Base-by-base conservation (phyloP, 495 filamentous ascomycete species). In the Viridothelium virens region DNA sequence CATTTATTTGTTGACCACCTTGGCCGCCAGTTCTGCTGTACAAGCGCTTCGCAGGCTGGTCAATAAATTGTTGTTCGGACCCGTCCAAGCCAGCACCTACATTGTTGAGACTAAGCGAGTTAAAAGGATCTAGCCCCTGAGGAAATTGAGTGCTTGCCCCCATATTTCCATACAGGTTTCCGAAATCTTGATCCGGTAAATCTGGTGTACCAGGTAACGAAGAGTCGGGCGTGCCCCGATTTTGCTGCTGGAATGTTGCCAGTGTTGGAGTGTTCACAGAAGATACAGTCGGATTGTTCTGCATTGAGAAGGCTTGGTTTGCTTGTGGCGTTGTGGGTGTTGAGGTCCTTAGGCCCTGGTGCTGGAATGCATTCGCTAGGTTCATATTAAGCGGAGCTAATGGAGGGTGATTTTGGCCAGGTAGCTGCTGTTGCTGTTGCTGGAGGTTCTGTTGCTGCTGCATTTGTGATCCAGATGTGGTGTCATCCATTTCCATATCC, bases 401-500 rank as follows among this genome's bases (percentile, higher is more conserved):
- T 70, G 80, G 75, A 63, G 68, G 68, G 66, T 86, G 81, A 70
- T 86, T 86, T 67, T 90, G 90, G n/a, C 88, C 88, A 1, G 53
- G 2, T 73, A 90, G 91, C 64, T 80, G 75, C 68, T 83, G 84
- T 69, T 79, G 85, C 74, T 77, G 76, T 75, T 78, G 83, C 65
- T 50, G 79, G 70, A 72, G 87, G 84, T 62, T 87, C 80, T 67
- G 87, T 84, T 56, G 85, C 84, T 63, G 86, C 79, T 70, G 77
- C 80, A 73, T 74, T 75, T 75, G 84, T 78, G 72, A 18, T 9
- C 83, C 12, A 66, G 70, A 56, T 61, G 89, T 80, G 1, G 86
- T 81, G 66, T 96, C 92, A 73, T 97, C 94, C 86, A 98, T 86
- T 74, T 97, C 94, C 94, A 98, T 97, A 72, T 95, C 90, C 18